Conservation (phyloP, 2,329 filamentous ascomycete genomes). For the Zymoseptoria passerinii region DNA sequence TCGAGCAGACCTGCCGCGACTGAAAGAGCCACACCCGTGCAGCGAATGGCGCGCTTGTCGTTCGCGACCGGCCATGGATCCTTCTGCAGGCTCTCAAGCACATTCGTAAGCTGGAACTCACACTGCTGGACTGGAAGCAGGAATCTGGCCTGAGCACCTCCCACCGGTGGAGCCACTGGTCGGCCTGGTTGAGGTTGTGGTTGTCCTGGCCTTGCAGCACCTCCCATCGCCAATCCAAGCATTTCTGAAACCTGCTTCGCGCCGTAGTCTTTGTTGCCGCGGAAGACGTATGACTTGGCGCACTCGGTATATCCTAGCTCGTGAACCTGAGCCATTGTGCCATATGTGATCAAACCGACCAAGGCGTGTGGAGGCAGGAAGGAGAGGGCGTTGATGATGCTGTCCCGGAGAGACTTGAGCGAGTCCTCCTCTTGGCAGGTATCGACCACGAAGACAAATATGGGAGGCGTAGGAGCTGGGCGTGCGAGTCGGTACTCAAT, state of each 20-base stretch:
- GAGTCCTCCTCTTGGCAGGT: constrained; percentile 85
- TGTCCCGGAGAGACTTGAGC: constrained; percentile 73
- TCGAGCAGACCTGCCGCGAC: constrained; percentile 89
- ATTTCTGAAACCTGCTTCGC: constrained; percentile 99
- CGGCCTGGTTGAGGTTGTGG: constrained; percentile 58
- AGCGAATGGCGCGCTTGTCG: constrained; percentile 81
- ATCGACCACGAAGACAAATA: constrained; percentile 81
- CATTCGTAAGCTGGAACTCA: constrained; percentile 95
- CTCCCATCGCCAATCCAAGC: constrained; percentile 66
- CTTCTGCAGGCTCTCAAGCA: constrained; percentile 87
- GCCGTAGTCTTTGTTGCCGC: constrained; percentile 95
- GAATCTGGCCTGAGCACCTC: constrained; percentile 80
- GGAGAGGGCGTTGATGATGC: constrained; percentile 76
- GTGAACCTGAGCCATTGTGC: constrained; percentile 95
- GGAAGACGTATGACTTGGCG: constrained; percentile 96
- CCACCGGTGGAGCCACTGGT: constrained; percentile 49
- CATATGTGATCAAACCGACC: constrained; percentile 77
- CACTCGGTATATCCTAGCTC: constrained; percentile 97
- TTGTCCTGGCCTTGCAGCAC: constrained; percentile 65
- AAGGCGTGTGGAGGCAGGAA: constrained; percentile 72
- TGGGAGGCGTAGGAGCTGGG: constrained; percentile 75
- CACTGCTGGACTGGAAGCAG: constrained; percentile 89
- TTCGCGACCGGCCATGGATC: constrained; percentile 96
- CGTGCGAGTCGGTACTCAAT: constrained; percentile 78
- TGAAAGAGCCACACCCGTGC: constrained; percentile 91